Percentiles rank a stretch among this genome's conserved stretches.
Conservation (phyloP, 345 rosid genomes). For the Citrus australasica region DNA sequence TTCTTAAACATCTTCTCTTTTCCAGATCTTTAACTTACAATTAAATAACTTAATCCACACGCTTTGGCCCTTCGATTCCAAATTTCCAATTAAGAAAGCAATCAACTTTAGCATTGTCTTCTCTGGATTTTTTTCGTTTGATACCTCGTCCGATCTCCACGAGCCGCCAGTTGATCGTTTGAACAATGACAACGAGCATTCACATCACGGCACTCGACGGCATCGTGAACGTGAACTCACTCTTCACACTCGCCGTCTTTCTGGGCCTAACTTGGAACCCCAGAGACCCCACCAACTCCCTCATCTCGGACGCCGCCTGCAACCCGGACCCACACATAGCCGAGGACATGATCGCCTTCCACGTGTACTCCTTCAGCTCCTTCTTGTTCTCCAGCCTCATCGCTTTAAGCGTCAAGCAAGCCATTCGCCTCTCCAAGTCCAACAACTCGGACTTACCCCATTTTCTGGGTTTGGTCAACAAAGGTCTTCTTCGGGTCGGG, state of each 20-base stretch:
- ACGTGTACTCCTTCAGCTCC: constrained; percentile 76
- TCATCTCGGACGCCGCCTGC: constrained; percentile 43
- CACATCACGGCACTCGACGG: constrained; percentile 88
- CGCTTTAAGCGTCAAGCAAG: constrained; percentile 83
- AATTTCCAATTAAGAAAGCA: background rate
- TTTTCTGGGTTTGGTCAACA: constrained; percentile 37
- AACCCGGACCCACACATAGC: constrained; percentile 38
- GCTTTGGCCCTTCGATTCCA: background rate
- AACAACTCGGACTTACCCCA: constrained; percentile 15
- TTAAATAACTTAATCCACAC: too few species aligned
- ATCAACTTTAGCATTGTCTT: background rate
- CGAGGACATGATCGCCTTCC: constrained; percentile 69
- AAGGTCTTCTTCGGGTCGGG: constrained; percentile 59
- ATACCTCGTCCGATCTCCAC: background rate
- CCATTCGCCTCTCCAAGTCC: constrained; percentile 47
- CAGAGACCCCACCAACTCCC: constrained; percentile 34
- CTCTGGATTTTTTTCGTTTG: background rate
- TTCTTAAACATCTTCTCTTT: background rate
- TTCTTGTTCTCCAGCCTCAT: constrained; percentile 83
- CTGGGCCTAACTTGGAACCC: constrained; percentile 83
- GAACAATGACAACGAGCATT: constrained; percentile 61
- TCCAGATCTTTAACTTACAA: background rate
- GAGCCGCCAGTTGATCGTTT: background rate
- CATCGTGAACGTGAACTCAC: constrained; percentile 80
- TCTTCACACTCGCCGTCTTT: constrained; percentile 91